Evolutionary conservation across 2,329 filamentous ascomycete species (phyloP).

Genomic region (Neodidymelliopsis sp.): DNA sequence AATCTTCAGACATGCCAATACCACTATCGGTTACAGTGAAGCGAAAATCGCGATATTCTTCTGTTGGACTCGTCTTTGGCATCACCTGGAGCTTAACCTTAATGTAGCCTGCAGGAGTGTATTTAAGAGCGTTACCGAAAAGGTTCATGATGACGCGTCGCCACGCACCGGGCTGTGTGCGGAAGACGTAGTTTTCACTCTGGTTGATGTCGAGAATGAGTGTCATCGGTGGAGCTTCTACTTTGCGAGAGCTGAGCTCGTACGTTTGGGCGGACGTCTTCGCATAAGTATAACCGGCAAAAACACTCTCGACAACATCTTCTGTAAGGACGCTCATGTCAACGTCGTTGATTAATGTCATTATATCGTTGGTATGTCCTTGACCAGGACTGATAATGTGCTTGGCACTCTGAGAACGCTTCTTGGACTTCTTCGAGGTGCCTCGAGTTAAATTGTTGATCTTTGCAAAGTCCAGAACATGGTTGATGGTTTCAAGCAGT

Average conservation of each 20-base stretch:
- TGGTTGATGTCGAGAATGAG: conserved; percentile 48
- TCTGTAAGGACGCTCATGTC: conserved; percentile 47
- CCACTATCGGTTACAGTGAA: conserved; percentile 49
- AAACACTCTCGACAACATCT: conserved; percentile 49
- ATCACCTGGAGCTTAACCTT: conserved; percentile 47
- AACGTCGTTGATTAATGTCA: conserved; percentile 46
- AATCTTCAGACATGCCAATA: conserved; percentile 52
- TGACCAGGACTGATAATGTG: conserved; percentile 41
- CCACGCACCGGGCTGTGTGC: conserved; percentile 50
- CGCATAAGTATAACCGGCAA: conserved; percentile 47
- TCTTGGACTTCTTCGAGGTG: conserved; percentile 40
- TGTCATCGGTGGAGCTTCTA: conserved; percentile 31
- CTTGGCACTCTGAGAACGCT: conserved; percentile 39
- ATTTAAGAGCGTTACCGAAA: conserved; percentile 51
- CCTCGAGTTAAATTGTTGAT: conserved; percentile 48
- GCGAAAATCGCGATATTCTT: conserved; percentile 39
- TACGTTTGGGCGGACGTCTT: conserved; percentile 39
- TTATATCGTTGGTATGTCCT: conserved; percentile 44
- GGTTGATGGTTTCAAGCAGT: conserved; percentile 52
- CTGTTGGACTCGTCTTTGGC: conserved; percentile 23
- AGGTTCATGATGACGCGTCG: conserved; percentile 51
- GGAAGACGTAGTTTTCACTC: conserved; percentile 45
- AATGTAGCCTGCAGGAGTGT: conserved; percentile 47
- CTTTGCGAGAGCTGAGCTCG: conserved; percentile 26
- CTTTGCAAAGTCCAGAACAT: conserved; percentile 53